A percentile compares a stretch with the other conserved stretches of the same genome.
Conservation (phyloP, 371 early-diverging fungal species). For the Rhizomucor pusillus region DNA sequence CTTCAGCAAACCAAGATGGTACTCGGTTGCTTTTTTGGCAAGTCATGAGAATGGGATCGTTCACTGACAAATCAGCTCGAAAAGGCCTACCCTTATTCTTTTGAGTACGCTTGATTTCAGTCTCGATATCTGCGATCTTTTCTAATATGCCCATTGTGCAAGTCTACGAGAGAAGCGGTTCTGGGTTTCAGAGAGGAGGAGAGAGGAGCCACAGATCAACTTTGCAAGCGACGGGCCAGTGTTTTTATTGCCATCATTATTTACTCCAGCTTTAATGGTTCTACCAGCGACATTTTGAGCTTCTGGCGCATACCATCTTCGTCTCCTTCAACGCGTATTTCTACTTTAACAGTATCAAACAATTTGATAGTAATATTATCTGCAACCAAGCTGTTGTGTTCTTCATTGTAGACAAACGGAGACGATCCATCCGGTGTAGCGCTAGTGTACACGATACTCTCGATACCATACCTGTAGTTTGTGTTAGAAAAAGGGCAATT, state of each 20-base stretch:
- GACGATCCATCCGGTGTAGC: constrained; percentile 21
- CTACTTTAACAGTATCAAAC: constrained; percentile 76
- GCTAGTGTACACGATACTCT: constrained; percentile 80
- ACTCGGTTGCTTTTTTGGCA: constrained; percentile 74
- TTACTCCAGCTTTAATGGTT: constrained; percentile 37
- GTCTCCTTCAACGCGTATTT: constrained; percentile 76
- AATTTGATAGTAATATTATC: constrained; percentile 58
- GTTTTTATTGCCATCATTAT: no score
- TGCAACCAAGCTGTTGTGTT: constrained; percentile 32
- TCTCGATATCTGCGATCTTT: constrained; percentile 87
- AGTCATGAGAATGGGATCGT: not conserved
- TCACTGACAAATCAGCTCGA: not conserved
- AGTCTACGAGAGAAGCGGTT: no score
- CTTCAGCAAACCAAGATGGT: constrained; percentile 97
- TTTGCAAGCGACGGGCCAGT: no score
- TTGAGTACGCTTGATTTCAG: constrained; percentile 86
- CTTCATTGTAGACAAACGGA: constrained; percentile 31
- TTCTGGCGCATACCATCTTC: constrained; percentile 69
- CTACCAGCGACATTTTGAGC: constrained; percentile 64
- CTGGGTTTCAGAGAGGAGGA: no score
- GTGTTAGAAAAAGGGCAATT: not conserved
- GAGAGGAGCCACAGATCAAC: no score
- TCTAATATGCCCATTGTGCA: constrained; percentile 87
- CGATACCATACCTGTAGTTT: constrained; percentile 76
- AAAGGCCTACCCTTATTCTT: constrained; percentile 75